Percentiles rank a stretch among this genome's conserved stretches.
These are phyloP conservation scores for Senna siamea DNA, from an alignment of 306 rosid species.

Conservation along the genomic window DNA sequence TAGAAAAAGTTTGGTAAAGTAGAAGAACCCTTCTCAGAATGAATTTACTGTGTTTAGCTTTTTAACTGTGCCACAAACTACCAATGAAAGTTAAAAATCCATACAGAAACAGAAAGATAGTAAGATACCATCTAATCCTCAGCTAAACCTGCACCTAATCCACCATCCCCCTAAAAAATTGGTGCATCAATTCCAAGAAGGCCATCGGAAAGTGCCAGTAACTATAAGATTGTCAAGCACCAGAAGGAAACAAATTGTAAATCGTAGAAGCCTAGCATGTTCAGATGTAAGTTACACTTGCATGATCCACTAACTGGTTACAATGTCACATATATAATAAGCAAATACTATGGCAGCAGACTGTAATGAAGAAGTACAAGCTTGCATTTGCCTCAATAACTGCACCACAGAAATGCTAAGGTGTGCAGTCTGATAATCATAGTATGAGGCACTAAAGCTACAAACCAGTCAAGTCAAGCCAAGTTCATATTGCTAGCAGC, in stretches of 20 bases:
- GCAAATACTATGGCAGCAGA: not conserved
- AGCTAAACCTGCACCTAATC: not conserved
- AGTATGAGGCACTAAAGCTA: not conserved
- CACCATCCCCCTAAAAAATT: not conserved
- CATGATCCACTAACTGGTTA: not conserved
- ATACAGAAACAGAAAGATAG: not conserved
- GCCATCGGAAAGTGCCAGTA: not conserved
- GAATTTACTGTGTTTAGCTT: not conserved
- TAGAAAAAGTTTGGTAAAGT: no score
- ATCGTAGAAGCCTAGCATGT: not conserved
- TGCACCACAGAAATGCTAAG: conserved; percentile 19
- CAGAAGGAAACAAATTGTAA: not conserved
- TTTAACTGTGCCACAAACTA: no score
- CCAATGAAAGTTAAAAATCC: not conserved
- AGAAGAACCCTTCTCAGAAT: not conserved
- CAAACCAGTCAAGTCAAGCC: not conserved
- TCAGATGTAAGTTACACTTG: not conserved
- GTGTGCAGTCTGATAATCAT: not conserved
- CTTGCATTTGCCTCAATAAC: not conserved
- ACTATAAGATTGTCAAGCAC: not conserved
- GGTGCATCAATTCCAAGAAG: not conserved
- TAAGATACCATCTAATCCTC: not conserved
- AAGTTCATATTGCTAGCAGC: not conserved
- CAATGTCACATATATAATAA: not conserved
- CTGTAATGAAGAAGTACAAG: not conserved